Evolutionary conservation across 768 basidiomycete genomes (phyloP).

Genomic region (Lactifluus rugatus): DNA sequence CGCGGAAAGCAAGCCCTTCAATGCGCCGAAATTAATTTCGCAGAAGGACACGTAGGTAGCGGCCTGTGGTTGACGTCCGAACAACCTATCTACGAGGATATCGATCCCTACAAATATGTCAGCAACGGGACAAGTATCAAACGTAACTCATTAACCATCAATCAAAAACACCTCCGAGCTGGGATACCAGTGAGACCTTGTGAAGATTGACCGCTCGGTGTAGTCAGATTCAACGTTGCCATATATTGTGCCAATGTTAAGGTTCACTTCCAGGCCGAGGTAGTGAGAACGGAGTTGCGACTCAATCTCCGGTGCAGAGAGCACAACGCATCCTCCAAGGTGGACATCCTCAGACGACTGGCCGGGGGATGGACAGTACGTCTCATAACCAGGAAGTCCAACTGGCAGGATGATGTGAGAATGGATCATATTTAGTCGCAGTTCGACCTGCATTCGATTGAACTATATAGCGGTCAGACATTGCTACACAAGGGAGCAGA

Average conservation of each 20-base stretch:
- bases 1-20: constrained; percentile 49
- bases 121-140: neutral
- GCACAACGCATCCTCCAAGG: constrained; percentile 44
- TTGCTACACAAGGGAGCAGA: neutral
- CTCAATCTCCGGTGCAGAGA: constrained; percentile 60
- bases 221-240: constrained; percentile 42
- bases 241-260: constrained; percentile 51
- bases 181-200: constrained; percentile 16
- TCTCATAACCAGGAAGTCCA: constrained; percentile 55
- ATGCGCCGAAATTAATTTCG: constrained; percentile 68
- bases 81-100: constrained; percentile 75
- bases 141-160: constrained; percentile 31
- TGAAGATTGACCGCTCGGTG: constrained; percentile 33
- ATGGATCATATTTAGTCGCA: constrained; percentile 43
- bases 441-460: constrained; percentile 71
- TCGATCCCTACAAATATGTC: constrained; percentile 45
- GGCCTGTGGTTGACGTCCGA: constrained; percentile 79
- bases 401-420: constrained; percentile 56
- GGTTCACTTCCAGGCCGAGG: constrained; percentile 40
- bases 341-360: constrained; percentile 25
- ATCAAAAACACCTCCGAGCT: constrained; percentile 36
- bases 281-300: constrained; percentile 74
- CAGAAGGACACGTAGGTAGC: constrained; percentile 88
- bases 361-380: constrained; percentile 22
- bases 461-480: constrained; percentile 35